Evolutionary conservation across 441 rosid genomes (phyloP).

Genomic region (Pelargonium cotyledonis): DNA sequence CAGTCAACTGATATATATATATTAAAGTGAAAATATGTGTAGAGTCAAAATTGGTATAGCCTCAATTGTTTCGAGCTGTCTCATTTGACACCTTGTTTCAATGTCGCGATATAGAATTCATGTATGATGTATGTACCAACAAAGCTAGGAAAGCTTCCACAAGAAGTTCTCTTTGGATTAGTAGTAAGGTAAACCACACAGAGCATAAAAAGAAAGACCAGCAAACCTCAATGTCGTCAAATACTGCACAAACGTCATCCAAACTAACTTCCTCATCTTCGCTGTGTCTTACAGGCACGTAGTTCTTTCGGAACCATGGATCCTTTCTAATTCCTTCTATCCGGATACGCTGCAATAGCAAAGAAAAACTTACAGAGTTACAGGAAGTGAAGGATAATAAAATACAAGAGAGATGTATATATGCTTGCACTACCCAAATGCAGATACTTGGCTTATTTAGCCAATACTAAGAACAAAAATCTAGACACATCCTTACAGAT

Average conservation of each 20-base stretch:
- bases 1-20: no score
- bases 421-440: slow-evolving; percentile 5
- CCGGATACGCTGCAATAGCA: slow-evolving; percentile 63
- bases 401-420: slow-evolving; percentile 15
- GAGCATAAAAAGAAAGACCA: slow-evolving; percentile 12
- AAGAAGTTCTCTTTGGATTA: background rate
- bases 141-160: background rate
- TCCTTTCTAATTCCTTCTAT: slow-evolving; percentile 56
- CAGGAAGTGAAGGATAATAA: slow-evolving; percentile 14
- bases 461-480: background rate
- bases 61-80: background rate
- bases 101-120: background rate
- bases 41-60: background rate
- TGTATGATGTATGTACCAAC: background rate
- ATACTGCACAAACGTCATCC: slow-evolving; percentile 74
- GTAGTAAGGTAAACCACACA: slow-evolving; percentile 2
- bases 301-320: slow-evolving; percentile 61
- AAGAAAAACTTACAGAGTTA: slow-evolving; percentile 17
- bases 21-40: background rate
- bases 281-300: slow-evolving; percentile 42
- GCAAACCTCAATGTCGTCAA: slow-evolving; percentile 80
- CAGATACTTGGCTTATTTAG: background rate
- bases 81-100: background rate
- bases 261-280: slow-evolving; percentile 62
- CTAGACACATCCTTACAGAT: background rate